Percentiles rank a stretch among this genome's conserved stretches.
phyloP scores from a whole-genome alignment of 2,329 filamentous ascomycete genomes.

The Rugonectria rugulosa region DNA sequence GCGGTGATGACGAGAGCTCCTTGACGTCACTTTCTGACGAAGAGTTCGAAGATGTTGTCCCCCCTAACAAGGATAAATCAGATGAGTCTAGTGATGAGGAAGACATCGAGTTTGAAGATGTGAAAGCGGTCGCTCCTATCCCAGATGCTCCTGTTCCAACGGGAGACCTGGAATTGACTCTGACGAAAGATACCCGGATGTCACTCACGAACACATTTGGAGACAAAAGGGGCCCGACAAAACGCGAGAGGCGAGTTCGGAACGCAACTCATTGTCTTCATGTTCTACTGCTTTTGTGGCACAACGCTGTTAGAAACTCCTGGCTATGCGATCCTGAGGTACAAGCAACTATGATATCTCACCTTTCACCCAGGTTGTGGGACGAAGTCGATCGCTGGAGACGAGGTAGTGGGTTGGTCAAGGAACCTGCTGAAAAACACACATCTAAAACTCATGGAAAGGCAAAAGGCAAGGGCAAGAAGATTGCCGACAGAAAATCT shows the following conservation, averaged over 20 bases:
- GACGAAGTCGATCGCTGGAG: conserved; percentile 79
- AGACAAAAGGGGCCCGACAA: conserved; percentile 83
- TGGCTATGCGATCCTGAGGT: conserved; percentile 83
- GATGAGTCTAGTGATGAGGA: conserved; percentile 45
- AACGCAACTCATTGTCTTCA: conserved; percentile 86
- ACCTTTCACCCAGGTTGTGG: conserved; percentile 72
- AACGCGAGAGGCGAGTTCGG: conserved; percentile 81
- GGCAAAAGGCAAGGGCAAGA: conserved; percentile 49
- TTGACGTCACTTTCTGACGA: conserved; percentile 63
- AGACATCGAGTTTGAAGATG: conserved; percentile 67
- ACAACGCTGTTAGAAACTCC: conserved; percentile 84
- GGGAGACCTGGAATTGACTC: conserved; percentile 77
- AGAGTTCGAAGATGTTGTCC: conserved; percentile 59
- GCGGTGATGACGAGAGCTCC: conserved; percentile 52
- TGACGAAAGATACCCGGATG: conserved; percentile 66
- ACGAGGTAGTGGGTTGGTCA: conserved; percentile 69
- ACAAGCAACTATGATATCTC: conserved; percentile 78
- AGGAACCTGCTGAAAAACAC: conserved; percentile 43
- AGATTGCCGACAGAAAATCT: conserved; percentile 43
- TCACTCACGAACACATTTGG: conserved; percentile 67
- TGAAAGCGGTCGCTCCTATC: conserved; percentile 65
- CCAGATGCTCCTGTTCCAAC: conserved; percentile 58
- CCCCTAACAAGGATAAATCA: conserved; percentile 51
- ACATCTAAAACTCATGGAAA: conserved; percentile 40
- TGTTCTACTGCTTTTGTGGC: conserved; percentile 86